These are phyloP conservation scores for Moniliella sp. DNA, from an alignment of 1,284 basidiomycete species.

Conservation along the genomic window DNA sequence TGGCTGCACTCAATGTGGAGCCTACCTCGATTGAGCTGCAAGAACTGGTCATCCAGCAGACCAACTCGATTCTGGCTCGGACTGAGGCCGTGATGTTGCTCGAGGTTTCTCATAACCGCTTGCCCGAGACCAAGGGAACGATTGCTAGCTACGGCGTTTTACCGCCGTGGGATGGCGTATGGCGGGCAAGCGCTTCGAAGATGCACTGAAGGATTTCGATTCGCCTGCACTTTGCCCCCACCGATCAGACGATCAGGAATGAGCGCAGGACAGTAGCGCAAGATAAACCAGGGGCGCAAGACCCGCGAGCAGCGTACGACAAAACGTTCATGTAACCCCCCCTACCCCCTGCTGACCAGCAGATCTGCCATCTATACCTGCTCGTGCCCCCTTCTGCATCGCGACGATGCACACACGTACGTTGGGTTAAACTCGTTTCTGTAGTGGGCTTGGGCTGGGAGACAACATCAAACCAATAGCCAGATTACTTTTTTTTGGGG, in stretches of 20 bases:
- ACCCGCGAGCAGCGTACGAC: constrained; percentile 29
- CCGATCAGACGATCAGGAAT: constrained; percentile 48
- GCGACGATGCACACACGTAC: too few relatives aligned
- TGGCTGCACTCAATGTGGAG: constrained; percentile 44
- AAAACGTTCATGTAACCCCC: constrained; percentile 36
- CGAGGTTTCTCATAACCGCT: background rate
- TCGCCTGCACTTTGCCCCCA: constrained; percentile 46
- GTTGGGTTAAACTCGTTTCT: too few relatives aligned
- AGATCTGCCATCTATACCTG: too few relatives aligned
- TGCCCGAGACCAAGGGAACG: constrained; percentile 7
- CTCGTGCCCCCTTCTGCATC: too few relatives aligned
- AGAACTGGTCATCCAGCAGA: constrained; percentile 48
- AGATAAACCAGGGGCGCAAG: constrained; percentile 23
- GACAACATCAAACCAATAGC: too few relatives aligned
- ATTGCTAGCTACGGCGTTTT: constrained; percentile 17
- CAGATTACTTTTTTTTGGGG: too few relatives aligned
- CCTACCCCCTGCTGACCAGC: too few relatives aligned
- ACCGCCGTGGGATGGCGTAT: constrained; percentile 33
- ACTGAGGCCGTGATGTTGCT: background rate
- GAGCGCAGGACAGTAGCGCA: constrained; percentile 38
- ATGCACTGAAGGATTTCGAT: constrained; percentile 56
- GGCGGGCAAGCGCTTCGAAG: constrained; percentile 49
- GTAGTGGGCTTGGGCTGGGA: too few relatives aligned
- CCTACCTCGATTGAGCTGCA: constrained; percentile 6
- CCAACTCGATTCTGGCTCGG: constrained; percentile 30